phyloP scores from a whole-genome alignment of 2,329 filamentous ascomycete species.

The Calonectria honghensis region DNA sequence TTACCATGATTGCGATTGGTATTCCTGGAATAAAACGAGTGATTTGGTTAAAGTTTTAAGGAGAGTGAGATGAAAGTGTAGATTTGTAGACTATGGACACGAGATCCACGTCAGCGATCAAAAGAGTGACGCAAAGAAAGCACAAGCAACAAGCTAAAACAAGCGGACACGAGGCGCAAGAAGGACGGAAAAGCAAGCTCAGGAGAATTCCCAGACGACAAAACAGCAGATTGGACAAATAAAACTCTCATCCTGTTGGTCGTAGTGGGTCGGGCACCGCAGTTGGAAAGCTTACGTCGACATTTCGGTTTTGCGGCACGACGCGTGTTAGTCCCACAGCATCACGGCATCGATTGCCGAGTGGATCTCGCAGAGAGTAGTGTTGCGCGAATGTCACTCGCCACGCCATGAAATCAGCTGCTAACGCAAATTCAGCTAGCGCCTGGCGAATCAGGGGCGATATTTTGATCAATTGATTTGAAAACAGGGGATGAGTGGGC shows the following conservation, averaged over 20 bases:
- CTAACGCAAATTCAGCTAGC: not conserved
- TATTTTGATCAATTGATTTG: not conserved
- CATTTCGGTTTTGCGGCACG: constrained; percentile 25
- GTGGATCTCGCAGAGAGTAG: constrained; percentile 2
- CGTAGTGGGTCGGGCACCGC: not conserved
- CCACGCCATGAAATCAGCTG: not conserved
- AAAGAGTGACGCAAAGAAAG: constrained; percentile 4
- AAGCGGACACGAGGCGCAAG: not conserved
- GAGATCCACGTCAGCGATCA: constrained; percentile 2
- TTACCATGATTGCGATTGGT: not conserved
- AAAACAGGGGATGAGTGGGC: not conserved
- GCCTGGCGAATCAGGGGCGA: not conserved
- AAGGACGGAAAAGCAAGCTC: not conserved
- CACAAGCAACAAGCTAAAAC: not conserved
- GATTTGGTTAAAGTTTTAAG: not conserved
- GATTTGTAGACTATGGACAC: constrained; percentile 7
- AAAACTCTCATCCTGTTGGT: constrained; percentile 1
- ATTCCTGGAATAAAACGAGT: not conserved
- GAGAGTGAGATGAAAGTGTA: not conserved
- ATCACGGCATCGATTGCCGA: constrained; percentile 26
- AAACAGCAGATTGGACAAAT: constrained; percentile 21
- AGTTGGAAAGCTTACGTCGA: constrained; percentile 21
- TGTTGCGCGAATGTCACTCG: constrained; percentile 3
- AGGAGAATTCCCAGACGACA: not conserved
- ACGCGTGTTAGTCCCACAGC: constrained; percentile 21